phyloP scores from a whole-genome alignment of 352 stramenopile species.

The Peronosclerospora sorghi region DNA sequence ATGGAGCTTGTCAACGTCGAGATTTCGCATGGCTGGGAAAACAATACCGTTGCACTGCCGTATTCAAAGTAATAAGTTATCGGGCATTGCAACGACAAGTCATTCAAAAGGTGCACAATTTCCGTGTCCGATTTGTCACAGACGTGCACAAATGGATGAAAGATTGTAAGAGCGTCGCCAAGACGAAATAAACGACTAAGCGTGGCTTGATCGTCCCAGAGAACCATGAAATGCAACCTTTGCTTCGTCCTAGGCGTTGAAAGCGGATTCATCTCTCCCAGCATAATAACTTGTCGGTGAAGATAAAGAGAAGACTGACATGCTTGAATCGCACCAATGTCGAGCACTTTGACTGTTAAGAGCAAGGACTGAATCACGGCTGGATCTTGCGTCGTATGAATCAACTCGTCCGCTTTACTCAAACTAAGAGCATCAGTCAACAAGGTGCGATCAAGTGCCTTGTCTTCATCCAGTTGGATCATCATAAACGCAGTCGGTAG shows the following conservation, averaged over 20 bases:
- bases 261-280: constrained; percentile 22
- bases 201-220: constrained; percentile 62
- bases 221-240: constrained; percentile 37
- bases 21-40: constrained; percentile 12
- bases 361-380: constrained; percentile 27
- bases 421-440: constrained; percentile 16
- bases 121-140: constrained; percentile 31
- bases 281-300: constrained; percentile 50
- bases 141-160: constrained; percentile 54
- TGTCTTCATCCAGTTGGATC: constrained; percentile 18
- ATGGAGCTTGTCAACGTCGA: background rate
- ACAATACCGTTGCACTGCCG: constrained; percentile 44
- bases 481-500: constrained; percentile 31
- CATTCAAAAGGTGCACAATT: constrained; percentile 41
- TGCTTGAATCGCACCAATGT: constrained; percentile 56
- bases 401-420: constrained; percentile 17
- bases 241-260: constrained; percentile 7
- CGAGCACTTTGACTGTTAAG: constrained; percentile 34
- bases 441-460: constrained; percentile 15
- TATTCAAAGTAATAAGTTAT: constrained; percentile 56
- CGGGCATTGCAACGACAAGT: constrained; percentile 42
- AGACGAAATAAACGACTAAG: constrained; percentile 51
- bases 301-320: constrained; percentile 45
- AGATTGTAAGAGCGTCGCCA: constrained; percentile 41
- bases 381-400: constrained; percentile 8